Base-by-base conservation (phyloP, 2,329 filamentous ascomycete genomes). In the Apiospora saccharicola region DNA sequence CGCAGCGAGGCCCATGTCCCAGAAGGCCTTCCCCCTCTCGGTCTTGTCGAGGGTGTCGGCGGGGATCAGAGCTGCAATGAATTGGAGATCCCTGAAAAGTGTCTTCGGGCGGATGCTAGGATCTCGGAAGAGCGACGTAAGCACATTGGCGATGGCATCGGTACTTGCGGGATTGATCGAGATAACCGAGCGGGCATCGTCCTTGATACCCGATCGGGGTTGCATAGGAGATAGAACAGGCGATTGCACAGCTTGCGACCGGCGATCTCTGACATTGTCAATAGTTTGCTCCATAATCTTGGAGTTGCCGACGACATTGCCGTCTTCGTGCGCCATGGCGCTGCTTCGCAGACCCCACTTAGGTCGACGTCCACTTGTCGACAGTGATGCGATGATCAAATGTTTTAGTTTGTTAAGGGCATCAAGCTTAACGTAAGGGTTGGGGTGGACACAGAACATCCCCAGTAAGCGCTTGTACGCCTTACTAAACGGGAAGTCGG, bases 401-500 rank as follows among this genome's bases (percentile, higher is more conserved):
- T 92, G 90, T 78, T 97, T 92, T 6, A 99, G 87, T 80, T 98
- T 94, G 73, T 92, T 91, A 5, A 98, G 85, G 0, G 94, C 92
- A 75, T 92, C 92, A 16, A 99, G 88, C 82, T 99, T 99, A 30
- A 90, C 88, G 76, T 93, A 93, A 0, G 96, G 96, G 79, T 96
- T 97, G 0, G 94, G 93, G 75, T 97, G 94, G 4, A 95, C 93
- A 57, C 94, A 94, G 76, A 99, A 97, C 84, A 94, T 95, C 75
- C 90, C 91, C 44, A 98, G 86, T 1, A 98, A 86, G 16, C 92
- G 91, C 75, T 91, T 88, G 79, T 97, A 98, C 0, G 95, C 93
- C 75, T 91, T 90, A 70, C 90, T 90, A 79, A 96, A 98, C 0
- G 94, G 93, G 77, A 97, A 97, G 51, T 93, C 90, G 1, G 82